Base-by-base conservation (phyloP, 148 eudicot genomes). In the Silene uniflora region DNA sequence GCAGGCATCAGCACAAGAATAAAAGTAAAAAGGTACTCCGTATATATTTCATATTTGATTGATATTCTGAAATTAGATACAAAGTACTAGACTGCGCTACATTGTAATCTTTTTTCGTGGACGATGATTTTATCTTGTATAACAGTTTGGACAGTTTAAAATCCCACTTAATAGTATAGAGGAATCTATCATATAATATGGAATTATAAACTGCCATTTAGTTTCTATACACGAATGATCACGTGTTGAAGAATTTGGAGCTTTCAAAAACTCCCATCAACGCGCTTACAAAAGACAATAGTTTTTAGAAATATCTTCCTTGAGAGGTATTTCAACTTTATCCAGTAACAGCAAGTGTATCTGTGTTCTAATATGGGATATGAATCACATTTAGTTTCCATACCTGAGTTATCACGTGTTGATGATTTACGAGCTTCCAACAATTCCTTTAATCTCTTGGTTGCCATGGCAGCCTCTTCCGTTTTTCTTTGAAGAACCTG, bases 401-500 rank as follows among this genome's bases (percentile, higher is more conserved):
- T 86, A 95, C 99, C 97, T 59, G 96, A 83, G 80, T 71, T 85
- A 78, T 96, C 99, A 49, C 98, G 99, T 63, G 83, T 69, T 80
- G 93, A 81, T 39, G 89, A 85, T 83, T 96, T 92, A 69, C 98
- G 99, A 63, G 98, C 94, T 82, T 96, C 99, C 68, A 96, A 86
- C 86, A 96, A 84, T 79, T 96, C 99, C 83, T 96, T 96, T 75
- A 96, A 80, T 86, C 98, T 88, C 89, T 91, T 96, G 76, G 99
- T 96, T 65, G 99, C 99, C 93, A 91, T 88, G 82, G 98, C 93
- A 85, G 99, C 99, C 83, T 96, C 99, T 85, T 96, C 99, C 42
- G 99, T 91, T 82, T 96, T 96, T 80, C 99, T 88, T 82, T 96
- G 99, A 74, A 96, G 99, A 78, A 96, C 99, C 99, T 96, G 82